Base-by-base conservation (phyloP, 495 filamentous ascomycete species). In the Neohortaea acidophila region DNA sequence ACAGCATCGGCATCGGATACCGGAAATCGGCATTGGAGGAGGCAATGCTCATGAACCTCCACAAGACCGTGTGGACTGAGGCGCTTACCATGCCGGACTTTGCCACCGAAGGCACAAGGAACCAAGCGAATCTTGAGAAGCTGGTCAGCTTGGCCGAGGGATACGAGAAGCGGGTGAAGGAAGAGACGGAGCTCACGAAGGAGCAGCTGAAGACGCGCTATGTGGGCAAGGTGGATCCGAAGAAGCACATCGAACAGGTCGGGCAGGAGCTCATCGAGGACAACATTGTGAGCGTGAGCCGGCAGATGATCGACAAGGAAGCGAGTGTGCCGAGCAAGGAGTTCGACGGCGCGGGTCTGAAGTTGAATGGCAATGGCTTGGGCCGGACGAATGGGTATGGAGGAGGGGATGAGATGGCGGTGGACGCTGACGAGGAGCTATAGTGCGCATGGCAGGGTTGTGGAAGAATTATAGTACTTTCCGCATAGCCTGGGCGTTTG, bases 271-370 rank as follows among this genome's bases (percentile, higher is more conserved):
- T 94, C 39, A 94, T 97, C 51, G 89, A 97, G 62, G 87, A 96
- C 66, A 97, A 97, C 59, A 96, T 97, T 39, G 89, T 97, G 4
- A 81, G 84, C 5, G 85, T 94, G 3, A 86, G 85, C 36, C 70
- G 86, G 47, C 85, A 94, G 60, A 94, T 97, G 89, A 94, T 97
- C 48, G 91, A 96, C 64, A 97, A 96, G 63, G 91, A 96, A 56
- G 89, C 89, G 4, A 20, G 32, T 3, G 10, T 34, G 32, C 32
- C 32, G 14, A 34, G 10, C 6, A 34, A 34, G n/a, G n/a, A n/a
- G n/a, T n/a, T n/a, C n/a, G n/a, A n/a, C n/a, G n/a, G n/a, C n/a
- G n/a, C n/a, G n/a, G n/a, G n/a, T n/a, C n/a, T n/a, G 32, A 21
- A 21, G 3, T 10, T 34, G 3, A 21, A 3, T 19, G 7, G 10